phyloP scores from a whole-genome alignment of 208 protist species.

The Giardia muris region DNA sequence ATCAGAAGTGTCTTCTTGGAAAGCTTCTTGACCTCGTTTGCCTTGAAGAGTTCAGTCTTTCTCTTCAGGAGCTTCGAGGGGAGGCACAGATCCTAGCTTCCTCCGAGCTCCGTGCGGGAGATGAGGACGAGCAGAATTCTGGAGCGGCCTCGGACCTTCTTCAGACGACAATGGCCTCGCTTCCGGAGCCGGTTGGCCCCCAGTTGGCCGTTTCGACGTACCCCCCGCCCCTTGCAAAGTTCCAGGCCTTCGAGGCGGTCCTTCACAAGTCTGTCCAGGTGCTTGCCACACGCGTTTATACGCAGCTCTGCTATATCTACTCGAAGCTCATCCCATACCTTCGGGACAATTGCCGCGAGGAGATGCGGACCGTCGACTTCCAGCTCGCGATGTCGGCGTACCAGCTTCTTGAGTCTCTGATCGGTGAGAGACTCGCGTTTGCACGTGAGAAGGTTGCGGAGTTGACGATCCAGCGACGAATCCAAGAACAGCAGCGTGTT shows the following conservation, averaged over 20 bases:
- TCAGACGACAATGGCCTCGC: neutral
- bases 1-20: neutral
- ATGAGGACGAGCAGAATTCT: neutral
- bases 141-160: neutral
- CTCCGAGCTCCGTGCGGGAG: neutral
- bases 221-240: neutral
- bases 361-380: neutral
- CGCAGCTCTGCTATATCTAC: neutral
- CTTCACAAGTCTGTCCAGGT: neutral
- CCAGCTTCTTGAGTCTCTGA: neutral
- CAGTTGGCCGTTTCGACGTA: neutral
- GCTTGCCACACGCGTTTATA: neutral
- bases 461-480: neutral
- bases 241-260: neutral
- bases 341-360: neutral
- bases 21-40: neutral
- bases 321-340: neutral
- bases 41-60: neutral
- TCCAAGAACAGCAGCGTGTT: neutral
- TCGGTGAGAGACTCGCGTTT: neutral
- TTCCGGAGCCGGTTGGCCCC: neutral
- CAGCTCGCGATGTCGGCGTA: neutral
- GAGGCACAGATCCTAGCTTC: neutral
- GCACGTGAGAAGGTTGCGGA: neutral
- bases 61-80: neutral